Base-by-base conservation (phyloP, 179 eudicot genomes). In the Dionaea muscipula region DNA sequence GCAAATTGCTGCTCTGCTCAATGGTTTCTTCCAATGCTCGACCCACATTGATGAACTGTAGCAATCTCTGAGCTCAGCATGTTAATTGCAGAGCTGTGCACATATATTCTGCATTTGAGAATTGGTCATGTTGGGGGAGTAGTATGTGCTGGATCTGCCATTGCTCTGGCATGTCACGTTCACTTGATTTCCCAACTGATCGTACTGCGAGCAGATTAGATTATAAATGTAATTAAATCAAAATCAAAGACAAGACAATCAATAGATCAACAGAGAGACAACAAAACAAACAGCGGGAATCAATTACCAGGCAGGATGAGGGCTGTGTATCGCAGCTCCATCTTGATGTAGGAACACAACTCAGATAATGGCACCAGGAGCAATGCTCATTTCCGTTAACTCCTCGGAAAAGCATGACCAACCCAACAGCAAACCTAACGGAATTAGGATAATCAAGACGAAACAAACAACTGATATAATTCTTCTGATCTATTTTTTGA, bases 281-380 rank as follows among this genome's bases (percentile, higher is more conserved):
- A 12, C 20, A 14, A 31, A 10, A 4, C 35, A 31, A 11, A 31
- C 35, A 31, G 35, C 35, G 15, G 26, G 21, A 15, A 44, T 21
- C 2, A 33, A 31, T 57, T 62, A 83, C 95, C 76, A 48, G 33
- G 58, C 93, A 86, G 52, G 78, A 77, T 12, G 66, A 59, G 17
- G 80, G 70, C 46, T 71, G 39, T 9, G 81, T 41, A 38, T 78
- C 56, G 72, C 97, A 86, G 66, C 71, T 84, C 94, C 87, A 76
- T 59, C 64, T 70, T 39, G 84, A 72, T 26, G 86, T 74, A 43
- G 95, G 94, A 26, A 86, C 64, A 64, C 97, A 86, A 52, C 82
- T 90, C 62, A 90, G 47, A 59, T 86, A 78, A 66, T 78, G 97
- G 79, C 97, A 90, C 97, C 97, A 90, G 9, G 94, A 79, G 27